Evolutionary conservation across 805 yeast genomes (phyloP), one percentile per base, ranked within the genome.

Genomic region (Cyberlindnera maritima): DNA sequence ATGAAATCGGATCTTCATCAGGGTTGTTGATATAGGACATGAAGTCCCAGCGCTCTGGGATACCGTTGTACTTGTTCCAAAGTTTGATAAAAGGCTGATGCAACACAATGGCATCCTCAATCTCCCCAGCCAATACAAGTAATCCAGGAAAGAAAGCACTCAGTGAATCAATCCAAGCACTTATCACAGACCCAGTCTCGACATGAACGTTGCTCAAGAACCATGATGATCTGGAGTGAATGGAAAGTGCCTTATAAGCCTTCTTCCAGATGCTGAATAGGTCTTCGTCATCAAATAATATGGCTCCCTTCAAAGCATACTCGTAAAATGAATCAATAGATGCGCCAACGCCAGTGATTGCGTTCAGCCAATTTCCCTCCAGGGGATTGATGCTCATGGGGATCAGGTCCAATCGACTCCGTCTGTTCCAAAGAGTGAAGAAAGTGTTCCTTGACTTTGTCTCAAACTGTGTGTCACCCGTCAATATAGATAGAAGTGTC

Each of bases 301-400:
- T 75, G 2, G 90, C 70, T 18, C 83, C 81, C 61, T 91, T 91
- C 36, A 88, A 72, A 0, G 96, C 86, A 64, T 90, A 88, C 60
- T 91, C 98, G 61, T 84, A 91, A 59, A 88, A 88, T 0, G 96
- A 88, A 64, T 91, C 98, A 14, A 88, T 78, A 2, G 96, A 85
- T 0, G 97, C 97, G 2, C 98, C 97, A 10, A 87, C 74, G 0
- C 97, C 96, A 0, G 94, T 79, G 35, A 81, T 65, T 0, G 74
- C 62, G 46, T 84, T 84, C 35, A 71, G 65, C 80, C 88, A 81
- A 33, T 62, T 59, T 31, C 81, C 79, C 0, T 71, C 65, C 1
- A 70, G 57, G 0, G 91, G 84, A 50, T 84, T 82, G 4, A 90
- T 69, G 0, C 91, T 75, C 88, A 86, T 85, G 2, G 96, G 96